phyloP scores from a whole-genome alignment of 208 protist genomes.

The Kentomonas sorsogonicus region DNA sequence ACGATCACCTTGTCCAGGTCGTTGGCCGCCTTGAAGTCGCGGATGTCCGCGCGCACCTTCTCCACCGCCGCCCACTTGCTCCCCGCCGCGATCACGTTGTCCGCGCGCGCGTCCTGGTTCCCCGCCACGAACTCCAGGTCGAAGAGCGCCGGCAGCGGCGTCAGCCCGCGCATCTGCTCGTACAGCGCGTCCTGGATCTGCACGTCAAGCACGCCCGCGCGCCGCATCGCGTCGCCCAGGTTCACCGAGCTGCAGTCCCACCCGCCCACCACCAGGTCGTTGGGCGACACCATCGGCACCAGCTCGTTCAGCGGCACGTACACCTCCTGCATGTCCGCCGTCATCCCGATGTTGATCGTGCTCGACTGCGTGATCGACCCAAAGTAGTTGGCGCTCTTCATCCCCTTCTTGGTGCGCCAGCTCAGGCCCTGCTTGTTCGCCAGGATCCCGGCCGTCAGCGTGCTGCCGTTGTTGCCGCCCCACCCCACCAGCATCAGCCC shows the following conservation, averaged over 20 bases:
- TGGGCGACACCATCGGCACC: slow-evolving; percentile 96
- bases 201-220: slow-evolving; percentile 93
- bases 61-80: slow-evolving; percentile 93
- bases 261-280: slow-evolving; percentile 96
- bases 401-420: slow-evolving; percentile 93
- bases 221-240: slow-evolving; percentile 94
- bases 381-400: slow-evolving; percentile 95
- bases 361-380: slow-evolving; percentile 96
- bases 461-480: slow-evolving; percentile 99
- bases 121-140: slow-evolving; percentile 97
- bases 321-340: slow-evolving; percentile 86
- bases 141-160: slow-evolving; percentile 95
- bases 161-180: slow-evolving; percentile 86
- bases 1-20: slow-evolving; percentile 96
- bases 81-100: slow-evolving; percentile 91
- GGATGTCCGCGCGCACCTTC: slow-evolving; percentile 94
- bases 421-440: slow-evolving; percentile 92
- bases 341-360: slow-evolving; percentile 92
- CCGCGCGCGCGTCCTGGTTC: slow-evolving; percentile 96
- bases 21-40: slow-evolving; percentile 83
- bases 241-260: slow-evolving; percentile 97
- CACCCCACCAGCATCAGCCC: slow-evolving; percentile 96
- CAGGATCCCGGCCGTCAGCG: slow-evolving; percentile 94
- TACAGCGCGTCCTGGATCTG: slow-evolving; percentile 88
- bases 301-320: slow-evolving; percentile 92